phyloP scores from a whole-genome alignment of 495 filamentous ascomycete species.

The Tuber indicum region DNA sequence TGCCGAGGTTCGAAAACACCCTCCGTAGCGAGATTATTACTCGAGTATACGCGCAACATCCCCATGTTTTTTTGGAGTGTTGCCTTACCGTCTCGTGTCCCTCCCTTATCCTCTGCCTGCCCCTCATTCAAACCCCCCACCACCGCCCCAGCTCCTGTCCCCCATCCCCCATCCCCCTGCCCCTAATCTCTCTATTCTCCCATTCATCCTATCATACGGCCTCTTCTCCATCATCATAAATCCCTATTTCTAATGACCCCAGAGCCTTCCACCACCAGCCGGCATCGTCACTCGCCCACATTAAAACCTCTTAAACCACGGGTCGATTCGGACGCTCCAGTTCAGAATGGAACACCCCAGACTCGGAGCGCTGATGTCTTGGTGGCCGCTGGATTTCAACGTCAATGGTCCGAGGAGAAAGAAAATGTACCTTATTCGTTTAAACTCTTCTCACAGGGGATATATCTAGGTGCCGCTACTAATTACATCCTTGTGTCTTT shows the following conservation, averaged over 20 bases:
- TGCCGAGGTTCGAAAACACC: neutral
- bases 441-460: neutral
- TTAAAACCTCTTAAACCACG: neutral
- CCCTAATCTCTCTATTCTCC: neutral
- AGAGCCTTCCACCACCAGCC: neutral
- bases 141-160: neutral
- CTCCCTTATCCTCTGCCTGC: neutral
- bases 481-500: neutral
- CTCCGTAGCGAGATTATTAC: neutral
- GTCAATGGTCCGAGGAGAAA: constrained; percentile 62
- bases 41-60: neutral
- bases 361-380: constrained; percentile 27
- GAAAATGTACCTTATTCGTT: constrained; percentile 46
- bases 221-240: neutral
- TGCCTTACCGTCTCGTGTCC: neutral
- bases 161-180: neutral
- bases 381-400: constrained; percentile 32
- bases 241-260: neutral
- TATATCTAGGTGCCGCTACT: neutral
- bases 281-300: neutral
- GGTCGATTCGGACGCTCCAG: neutral
- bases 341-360: constrained; percentile 5
- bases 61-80: neutral
- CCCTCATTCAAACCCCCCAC: neutral
- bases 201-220: neutral